phyloP scores from a whole-genome alignment of 805 yeast species.

The Ogataea populi-albae region DNA sequence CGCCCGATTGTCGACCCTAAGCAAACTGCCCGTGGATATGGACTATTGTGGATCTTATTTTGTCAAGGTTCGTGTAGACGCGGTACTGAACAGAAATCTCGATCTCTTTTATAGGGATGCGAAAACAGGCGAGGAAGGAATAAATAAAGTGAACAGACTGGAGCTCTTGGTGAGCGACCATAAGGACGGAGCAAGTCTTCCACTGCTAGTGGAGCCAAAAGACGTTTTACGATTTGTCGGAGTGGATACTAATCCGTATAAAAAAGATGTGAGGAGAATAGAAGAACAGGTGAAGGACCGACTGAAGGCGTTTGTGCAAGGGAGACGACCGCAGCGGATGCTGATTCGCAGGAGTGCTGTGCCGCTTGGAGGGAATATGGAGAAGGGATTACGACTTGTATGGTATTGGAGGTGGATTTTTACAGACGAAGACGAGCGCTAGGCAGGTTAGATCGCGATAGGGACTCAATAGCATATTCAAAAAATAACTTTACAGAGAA shows the following conservation, averaged over 20 bases:
- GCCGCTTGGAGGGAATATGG: too few relatives aligned
- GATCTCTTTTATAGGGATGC: neutral
- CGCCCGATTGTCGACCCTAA: too few relatives aligned
- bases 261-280: neutral
- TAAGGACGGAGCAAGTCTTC: neutral
- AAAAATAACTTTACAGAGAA: too few relatives aligned
- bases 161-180: neutral
- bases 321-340: slow-evolving; percentile 1
- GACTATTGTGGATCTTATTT: slow-evolving; percentile 3
- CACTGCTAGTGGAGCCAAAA: neutral
- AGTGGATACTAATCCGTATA: too few relatives aligned
- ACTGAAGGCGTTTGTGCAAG: neutral
- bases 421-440: neutral
- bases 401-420: neutral
- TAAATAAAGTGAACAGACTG: neutral
- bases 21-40: too few relatives aligned
- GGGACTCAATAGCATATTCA: too few relatives aligned
- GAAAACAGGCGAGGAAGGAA: neutral
- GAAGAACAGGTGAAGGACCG: too few relatives aligned
- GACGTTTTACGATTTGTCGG: neutral
- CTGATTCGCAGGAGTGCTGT: neutral
- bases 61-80: neutral
- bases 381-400: too few relatives aligned
- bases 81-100: neutral
- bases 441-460: too few relatives aligned